These are phyloP conservation scores for Colletotrichum nymphaeae DNA, from an alignment of 2,329 filamentous ascomycete species.

Conservation along the genomic window DNA sequence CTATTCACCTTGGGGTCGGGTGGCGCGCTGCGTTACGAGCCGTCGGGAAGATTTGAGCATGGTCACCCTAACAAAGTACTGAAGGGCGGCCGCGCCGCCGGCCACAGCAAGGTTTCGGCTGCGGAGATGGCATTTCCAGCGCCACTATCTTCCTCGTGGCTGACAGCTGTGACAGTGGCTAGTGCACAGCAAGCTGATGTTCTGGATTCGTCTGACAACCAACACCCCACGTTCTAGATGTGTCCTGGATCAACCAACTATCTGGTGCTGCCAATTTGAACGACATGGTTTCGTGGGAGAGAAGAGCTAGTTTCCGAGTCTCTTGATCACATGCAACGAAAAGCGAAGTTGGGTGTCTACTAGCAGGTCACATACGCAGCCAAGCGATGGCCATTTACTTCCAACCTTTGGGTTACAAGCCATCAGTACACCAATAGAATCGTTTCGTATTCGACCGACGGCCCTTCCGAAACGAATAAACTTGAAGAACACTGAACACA, in stretches of 20 bases:
- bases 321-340: not conserved
- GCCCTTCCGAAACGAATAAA: too few relatives aligned
- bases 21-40: not conserved
- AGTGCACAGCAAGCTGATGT: not conserved
- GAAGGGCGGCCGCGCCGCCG: too few relatives aligned
- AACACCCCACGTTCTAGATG: not conserved
- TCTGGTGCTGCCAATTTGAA: not conserved
- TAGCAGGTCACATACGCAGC: too few relatives aligned
- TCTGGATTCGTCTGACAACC: not conserved
- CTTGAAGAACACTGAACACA: too few relatives aligned
- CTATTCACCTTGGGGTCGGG: not conserved
- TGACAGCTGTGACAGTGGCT: not conserved
- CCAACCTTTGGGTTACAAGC: too few relatives aligned
- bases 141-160: not conserved
- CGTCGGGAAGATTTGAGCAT: not conserved
- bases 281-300: too few relatives aligned
- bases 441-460: too few relatives aligned
- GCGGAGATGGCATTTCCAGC: not conserved
- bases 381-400: too few relatives aligned
- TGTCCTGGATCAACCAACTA: not conserved
- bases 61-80: not conserved
- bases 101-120: not conserved
- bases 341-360: too few relatives aligned
- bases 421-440: too few relatives aligned
- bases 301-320: not conserved